Percentiles rank a stretch among this genome's conserved stretches.
Evolutionary conservation across 208 protist species (phyloP).

Genomic region (Acanthamoeba royreba): DNA sequence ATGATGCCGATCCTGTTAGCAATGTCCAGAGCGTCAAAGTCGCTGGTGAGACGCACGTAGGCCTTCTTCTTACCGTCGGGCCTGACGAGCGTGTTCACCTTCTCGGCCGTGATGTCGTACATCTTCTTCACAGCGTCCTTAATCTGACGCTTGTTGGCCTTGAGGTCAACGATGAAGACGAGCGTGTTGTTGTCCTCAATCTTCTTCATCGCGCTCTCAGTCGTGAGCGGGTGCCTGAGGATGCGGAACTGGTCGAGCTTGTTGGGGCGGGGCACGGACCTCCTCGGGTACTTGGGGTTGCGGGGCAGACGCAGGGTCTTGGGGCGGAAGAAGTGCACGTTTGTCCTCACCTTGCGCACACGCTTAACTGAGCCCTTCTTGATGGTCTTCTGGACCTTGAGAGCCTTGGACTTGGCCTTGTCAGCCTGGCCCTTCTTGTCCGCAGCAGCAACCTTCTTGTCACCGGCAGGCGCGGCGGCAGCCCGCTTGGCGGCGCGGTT

Average conservation of each 20-base stretch:
- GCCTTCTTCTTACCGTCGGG: conserved; percentile 98
- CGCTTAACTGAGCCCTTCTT: conserved; percentile 75
- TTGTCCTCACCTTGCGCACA: conserved; percentile 93
- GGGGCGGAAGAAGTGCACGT: conserved; percentile 93
- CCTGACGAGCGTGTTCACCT: conserved; percentile 98
- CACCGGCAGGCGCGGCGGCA: not conserved
- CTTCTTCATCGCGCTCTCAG: conserved; percentile 98
- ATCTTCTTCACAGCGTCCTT: conserved; percentile 96
- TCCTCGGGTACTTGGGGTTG: conserved; percentile 89
- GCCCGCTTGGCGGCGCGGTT: conserved; percentile 3
- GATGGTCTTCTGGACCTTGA: conserved; percentile 74
- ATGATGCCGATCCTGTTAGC: conserved; percentile 92
- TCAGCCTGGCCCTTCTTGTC: not conserved
- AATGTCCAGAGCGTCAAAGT: conserved; percentile 96
- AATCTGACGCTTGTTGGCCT: conserved; percentile 97
- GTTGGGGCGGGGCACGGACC: conserved; percentile 82
- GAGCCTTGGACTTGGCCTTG: conserved; percentile 59
- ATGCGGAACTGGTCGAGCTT: conserved; percentile 88
- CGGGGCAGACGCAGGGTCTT: conserved; percentile 91
- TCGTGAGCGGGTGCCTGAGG: conserved; percentile 96
- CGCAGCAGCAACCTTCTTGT: not conserved
- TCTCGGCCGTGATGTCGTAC: conserved; percentile 95
- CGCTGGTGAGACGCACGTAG: conserved; percentile 93
- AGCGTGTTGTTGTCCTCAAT: conserved; percentile 99
- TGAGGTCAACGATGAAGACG: conserved; percentile 97